phyloP scores from a whole-genome alignment of 1,284 basidiomycete species.

The Apiotrichum brassicae region DNA sequence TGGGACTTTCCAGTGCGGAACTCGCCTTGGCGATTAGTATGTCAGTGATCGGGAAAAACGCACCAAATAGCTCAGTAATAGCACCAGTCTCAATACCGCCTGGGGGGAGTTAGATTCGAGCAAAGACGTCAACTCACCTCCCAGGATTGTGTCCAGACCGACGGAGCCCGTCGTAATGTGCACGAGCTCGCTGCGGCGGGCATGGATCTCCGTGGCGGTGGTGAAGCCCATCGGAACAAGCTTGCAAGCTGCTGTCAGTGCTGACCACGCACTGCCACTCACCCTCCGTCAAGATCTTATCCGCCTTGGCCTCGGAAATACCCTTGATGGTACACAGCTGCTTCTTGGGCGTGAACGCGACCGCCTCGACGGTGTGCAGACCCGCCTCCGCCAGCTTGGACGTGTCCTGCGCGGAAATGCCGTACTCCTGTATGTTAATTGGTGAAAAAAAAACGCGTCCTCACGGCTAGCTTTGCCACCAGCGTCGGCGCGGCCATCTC shows the following conservation, averaged over 20 bases:
- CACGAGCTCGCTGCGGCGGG: conserved; percentile 89
- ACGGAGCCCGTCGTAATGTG: conserved; percentile 96
- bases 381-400: conserved; percentile 95
- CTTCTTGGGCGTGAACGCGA: conserved; percentile 98
- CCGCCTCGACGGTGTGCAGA: conserved; percentile 87
- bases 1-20: conserved; percentile 99
- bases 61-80: conserved; percentile 94
- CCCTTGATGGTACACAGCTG: conserved; percentile 85
- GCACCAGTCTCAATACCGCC: conserved; percentile 97
- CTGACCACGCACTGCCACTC: conserved; percentile 24
- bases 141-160: conserved; percentile 89
- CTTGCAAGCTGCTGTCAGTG: conserved; percentile 65
- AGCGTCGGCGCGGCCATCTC: conserved; percentile 67
- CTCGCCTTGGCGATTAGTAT: conserved; percentile 51
- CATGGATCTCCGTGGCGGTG: conserved; percentile 95
- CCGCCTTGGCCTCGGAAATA: conserved; percentile 95
- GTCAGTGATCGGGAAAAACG: conserved; percentile 1
- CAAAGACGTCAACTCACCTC: conserved; percentile 56
- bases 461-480: conserved; percentile 66
- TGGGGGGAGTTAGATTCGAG: conserved; percentile 33
- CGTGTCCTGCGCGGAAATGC: conserved; percentile 84
- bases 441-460: conserved; percentile 10
- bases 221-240: conserved; percentile 97
- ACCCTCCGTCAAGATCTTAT: conserved; percentile 93
- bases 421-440: conserved; percentile 59